A percentile compares a stretch with the other conserved stretches of the same genome.
phyloP scores from a whole-genome alignment of 73 alveolate genomes.

The Tetrahymena borealis region DNA sequence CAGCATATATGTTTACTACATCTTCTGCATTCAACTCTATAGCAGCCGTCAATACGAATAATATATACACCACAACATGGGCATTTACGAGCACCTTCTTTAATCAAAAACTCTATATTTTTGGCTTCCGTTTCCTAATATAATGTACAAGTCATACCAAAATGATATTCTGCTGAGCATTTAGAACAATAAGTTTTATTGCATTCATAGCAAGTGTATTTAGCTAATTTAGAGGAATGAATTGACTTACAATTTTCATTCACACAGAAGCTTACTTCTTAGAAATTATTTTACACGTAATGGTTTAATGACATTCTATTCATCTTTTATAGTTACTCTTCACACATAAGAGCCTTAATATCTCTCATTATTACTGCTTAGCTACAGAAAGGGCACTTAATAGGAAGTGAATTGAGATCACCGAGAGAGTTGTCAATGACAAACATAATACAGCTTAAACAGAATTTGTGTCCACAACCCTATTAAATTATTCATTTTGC shows the following conservation, averaged over 20 bases:
- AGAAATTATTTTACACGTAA: neutral
- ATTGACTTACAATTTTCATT: slow-evolving; percentile 5
- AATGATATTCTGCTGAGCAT: slow-evolving; percentile 15
- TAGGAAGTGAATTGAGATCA: slow-evolving; percentile 25
- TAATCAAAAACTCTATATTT: slow-evolving; percentile 21
- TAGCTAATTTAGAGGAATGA: neutral
- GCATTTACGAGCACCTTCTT: slow-evolving; percentile 39
- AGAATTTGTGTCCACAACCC: slow-evolving; percentile 44
- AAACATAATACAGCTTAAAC: slow-evolving; percentile 24
- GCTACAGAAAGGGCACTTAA: slow-evolving; percentile 20
- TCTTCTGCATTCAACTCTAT: slow-evolving; percentile 38
- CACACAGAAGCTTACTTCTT: neutral
- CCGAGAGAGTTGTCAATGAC: slow-evolving; percentile 15
- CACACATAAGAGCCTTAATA: neutral
- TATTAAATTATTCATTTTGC: neutral
- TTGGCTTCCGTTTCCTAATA: slow-evolving; percentile 30
- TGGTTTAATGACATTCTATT: neutral
- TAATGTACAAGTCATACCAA: slow-evolving; percentile 34
- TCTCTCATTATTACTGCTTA: neutral
- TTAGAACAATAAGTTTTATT: neutral
- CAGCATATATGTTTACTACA: slow-evolving; percentile 35
- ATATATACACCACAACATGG: slow-evolving; percentile 26
- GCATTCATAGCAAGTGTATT: neutral
- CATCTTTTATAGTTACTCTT: neutral
- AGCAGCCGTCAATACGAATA: slow-evolving; percentile 40